Evolutionary conservation across 2,329 filamentous ascomycete species (phyloP).

Genomic region (Ceratocystis alfenasii): DNA sequence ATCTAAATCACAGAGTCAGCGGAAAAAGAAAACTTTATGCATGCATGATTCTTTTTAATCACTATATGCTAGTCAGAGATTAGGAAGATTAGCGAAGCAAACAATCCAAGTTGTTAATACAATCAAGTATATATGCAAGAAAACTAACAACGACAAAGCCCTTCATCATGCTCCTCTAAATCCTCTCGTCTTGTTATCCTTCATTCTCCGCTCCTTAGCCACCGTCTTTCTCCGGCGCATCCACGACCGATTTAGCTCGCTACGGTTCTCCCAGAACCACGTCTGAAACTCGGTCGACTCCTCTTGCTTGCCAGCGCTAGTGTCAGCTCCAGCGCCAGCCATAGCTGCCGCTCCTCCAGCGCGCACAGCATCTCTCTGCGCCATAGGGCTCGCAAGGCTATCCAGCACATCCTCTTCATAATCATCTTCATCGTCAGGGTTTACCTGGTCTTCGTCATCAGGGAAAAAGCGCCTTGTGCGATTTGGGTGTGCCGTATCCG

Average conservation of each 20-base stretch:
- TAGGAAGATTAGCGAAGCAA: neutral
- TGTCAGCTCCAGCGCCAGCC: neutral
- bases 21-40: neutral
- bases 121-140: slow-evolving; percentile 11
- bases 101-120: neutral
- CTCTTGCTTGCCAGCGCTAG: slow-evolving; percentile 22
- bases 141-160: neutral
- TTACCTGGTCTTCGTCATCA: slow-evolving; percentile 36
- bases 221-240: slow-evolving; percentile 51
- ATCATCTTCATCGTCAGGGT: slow-evolving; percentile 32
- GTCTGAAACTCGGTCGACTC: slow-evolving; percentile 45
- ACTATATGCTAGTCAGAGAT: neutral
- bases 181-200: slow-evolving; percentile 49
- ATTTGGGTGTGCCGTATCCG: slow-evolving; percentile 73
- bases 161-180: slow-evolving; percentile 12
- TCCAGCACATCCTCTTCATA: slow-evolving; percentile 27
- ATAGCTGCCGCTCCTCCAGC: slow-evolving; percentile 23
- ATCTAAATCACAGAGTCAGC: too few species aligned
- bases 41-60: too few species aligned
- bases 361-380: slow-evolving; percentile 11
- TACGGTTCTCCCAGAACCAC: slow-evolving; percentile 56
- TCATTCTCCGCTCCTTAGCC: slow-evolving; percentile 54
- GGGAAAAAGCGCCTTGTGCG: slow-evolving; percentile 50
- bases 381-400: slow-evolving; percentile 11
- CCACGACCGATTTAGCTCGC: slow-evolving; percentile 54